Evolutionary conservation across 2,329 filamentous ascomycete genomes (phyloP).

Genomic region (Cladophialophora yegresii): DNA sequence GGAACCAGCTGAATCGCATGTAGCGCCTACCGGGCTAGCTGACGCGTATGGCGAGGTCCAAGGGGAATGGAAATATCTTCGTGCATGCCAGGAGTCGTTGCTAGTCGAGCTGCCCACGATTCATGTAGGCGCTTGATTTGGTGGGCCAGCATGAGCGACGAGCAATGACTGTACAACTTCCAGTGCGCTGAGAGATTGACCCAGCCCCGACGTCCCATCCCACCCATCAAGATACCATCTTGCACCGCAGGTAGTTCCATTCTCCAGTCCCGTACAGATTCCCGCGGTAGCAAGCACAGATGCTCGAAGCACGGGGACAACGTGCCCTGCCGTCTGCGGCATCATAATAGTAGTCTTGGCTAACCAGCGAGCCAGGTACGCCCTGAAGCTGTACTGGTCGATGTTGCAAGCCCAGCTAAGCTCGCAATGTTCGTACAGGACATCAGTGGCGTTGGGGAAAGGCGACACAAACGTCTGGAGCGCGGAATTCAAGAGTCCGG

Average conservation of each 20-base stretch:
- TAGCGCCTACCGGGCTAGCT: not conserved
- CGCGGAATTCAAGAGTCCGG: slow-evolving; percentile 44
- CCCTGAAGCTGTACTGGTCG: slow-evolving; percentile 67
- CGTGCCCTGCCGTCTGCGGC: slow-evolving; percentile 55
- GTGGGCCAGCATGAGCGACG: slow-evolving; percentile 1
- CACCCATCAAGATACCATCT: slow-evolving; percentile 59
- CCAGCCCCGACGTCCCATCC: slow-evolving; percentile 62
- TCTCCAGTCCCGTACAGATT: slow-evolving; percentile 35
- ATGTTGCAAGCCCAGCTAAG: slow-evolving; percentile 56
- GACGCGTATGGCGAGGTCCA: not conserved
- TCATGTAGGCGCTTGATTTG: not conserved
- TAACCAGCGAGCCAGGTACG: slow-evolving; percentile 62
- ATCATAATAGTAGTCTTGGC: slow-evolving; percentile 59
- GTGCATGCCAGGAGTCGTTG: not conserved
- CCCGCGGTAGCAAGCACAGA: not conserved
- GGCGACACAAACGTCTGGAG: slow-evolving; percentile 49
- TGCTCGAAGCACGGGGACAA: slow-evolving; percentile 50
- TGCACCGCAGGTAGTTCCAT: slow-evolving; percentile 63
- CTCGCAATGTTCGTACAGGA: slow-evolving; percentile 65
- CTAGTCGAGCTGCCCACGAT: not conserved
- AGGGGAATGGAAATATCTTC: not conserved
- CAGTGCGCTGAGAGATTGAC: slow-evolving; percentile 68
- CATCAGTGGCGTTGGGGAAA: slow-evolving; percentile 46
- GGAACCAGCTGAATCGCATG: not conserved
- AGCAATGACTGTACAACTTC: slow-evolving; percentile 51